Evolutionary conservation across 2,329 filamentous ascomycete species (phyloP).

Genomic region (Trichoderma hamatum): DNA sequence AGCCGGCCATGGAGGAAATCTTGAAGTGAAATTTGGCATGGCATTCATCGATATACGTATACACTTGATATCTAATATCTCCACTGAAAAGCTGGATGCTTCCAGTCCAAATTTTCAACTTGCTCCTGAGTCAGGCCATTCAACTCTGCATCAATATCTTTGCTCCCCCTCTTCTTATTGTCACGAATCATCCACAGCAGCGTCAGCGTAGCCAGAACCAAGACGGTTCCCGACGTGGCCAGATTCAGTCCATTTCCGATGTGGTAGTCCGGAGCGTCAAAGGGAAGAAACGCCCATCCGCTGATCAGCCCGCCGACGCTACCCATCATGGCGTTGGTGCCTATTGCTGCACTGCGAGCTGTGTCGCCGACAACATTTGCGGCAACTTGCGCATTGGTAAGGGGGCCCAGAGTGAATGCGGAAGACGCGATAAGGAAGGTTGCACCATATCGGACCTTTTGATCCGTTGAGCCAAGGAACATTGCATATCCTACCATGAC

Average conservation of each 20-base stretch:
- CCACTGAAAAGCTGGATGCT: constrained; percentile 68
- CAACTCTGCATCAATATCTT: constrained; percentile 49
- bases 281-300: constrained; percentile 65
- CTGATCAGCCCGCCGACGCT: constrained; percentile 71
- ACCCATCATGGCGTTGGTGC: constrained; percentile 69
- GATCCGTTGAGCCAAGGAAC: constrained; percentile 61
- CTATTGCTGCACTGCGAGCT: constrained; percentile 67
- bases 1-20: too few species aligned
- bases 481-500: constrained; percentile 72
- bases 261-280: constrained; percentile 67
- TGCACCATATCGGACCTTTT: constrained; percentile 65
- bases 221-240: constrained; percentile 55
- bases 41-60: not conserved
- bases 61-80: constrained; percentile 29
- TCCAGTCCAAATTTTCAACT: constrained; percentile 66
- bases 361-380: constrained; percentile 75
- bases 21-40: not conserved
- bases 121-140: constrained; percentile 55
- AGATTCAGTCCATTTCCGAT: constrained; percentile 74
- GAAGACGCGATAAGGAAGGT: constrained; percentile 70
- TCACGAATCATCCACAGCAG: constrained; percentile 64
- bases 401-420: constrained; percentile 64
- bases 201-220: constrained; percentile 53
- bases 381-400: constrained; percentile 68
- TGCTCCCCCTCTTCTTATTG: constrained; percentile 50